Conservation (phyloP, 192 early-diverging fungal species). For the Dispira simplex region DNA sequence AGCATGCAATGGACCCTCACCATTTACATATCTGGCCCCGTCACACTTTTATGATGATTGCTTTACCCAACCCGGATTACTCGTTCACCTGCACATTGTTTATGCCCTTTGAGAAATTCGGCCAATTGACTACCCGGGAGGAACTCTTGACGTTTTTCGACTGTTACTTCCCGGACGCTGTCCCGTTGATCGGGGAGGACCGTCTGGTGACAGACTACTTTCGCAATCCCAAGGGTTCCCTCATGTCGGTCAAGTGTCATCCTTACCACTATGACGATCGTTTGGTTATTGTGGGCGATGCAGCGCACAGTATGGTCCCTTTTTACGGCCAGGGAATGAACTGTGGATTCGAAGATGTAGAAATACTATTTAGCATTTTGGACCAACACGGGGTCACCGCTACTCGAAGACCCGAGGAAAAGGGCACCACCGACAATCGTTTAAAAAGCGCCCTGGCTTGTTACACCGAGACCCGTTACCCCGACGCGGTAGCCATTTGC, state of each 20-base stretch:
- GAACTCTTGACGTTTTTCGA: constrained; percentile 58
- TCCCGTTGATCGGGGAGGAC: constrained; percentile 61
- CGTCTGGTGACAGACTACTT: constrained; percentile 61
- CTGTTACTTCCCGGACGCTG: constrained; percentile 56
- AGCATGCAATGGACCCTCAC: constrained; percentile 73
- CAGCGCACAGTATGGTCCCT: constrained; percentile 97
- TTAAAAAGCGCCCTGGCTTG: constrained; percentile 47
- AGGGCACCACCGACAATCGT: not conserved
- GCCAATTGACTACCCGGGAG: constrained; percentile 39
- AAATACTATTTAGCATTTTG: constrained; percentile 41
- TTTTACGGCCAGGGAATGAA: constrained; percentile 99
- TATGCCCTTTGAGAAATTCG: constrained; percentile 81
- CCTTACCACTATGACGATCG: constrained; percentile 74
- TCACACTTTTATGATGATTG: constrained; percentile 95
- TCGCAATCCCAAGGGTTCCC: constrained; percentile 65
- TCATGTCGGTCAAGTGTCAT: constrained; percentile 69
- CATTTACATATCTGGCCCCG: constrained; percentile 98
- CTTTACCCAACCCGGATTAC: constrained; percentile 86
- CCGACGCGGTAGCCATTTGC: constrained; percentile 74
- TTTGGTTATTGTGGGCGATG: constrained; percentile 79
- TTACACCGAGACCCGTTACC: constrained; percentile 50
- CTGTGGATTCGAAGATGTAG: constrained; percentile 91
- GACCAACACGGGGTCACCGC: constrained; percentile 25
- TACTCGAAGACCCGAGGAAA: not conserved
- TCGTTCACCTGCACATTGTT: constrained; percentile 95